These are phyloP conservation scores for Haplosporangium sp. DNA, from an alignment of 371 early-diverging fungal genomes.

Conservation along the genomic window DNA sequence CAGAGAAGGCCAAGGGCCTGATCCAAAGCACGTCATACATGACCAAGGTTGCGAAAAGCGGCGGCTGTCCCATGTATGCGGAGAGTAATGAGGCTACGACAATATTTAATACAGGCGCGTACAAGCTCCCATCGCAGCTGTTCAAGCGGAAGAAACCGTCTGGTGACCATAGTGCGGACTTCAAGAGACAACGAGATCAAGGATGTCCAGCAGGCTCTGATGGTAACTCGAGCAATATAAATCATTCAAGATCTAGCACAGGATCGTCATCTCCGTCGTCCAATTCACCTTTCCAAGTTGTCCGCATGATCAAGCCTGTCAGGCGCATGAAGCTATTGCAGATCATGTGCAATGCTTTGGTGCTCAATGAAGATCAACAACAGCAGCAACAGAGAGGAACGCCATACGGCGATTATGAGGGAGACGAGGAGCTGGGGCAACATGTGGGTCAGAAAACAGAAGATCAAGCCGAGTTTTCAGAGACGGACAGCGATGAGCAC, in stretches of 20 bases:
- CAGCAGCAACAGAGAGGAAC: slow-evolving; percentile 5
- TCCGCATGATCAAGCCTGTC: slow-evolving; percentile 64
- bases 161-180: not conserved
- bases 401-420: too few relatives aligned
- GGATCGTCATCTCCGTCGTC: too few relatives aligned
- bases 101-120: too few relatives aligned
- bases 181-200: too few relatives aligned
- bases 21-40: slow-evolving; percentile 26
- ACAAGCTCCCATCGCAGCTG: slow-evolving; percentile 21
- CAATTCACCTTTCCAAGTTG: slow-evolving; percentile 41
- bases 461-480: not conserved
- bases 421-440: slow-evolving; percentile 6
- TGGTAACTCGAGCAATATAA: too few relatives aligned
- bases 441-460: not conserved
- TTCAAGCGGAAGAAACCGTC: slow-evolving; percentile 27
- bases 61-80: too few relatives aligned
- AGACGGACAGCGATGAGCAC: too few relatives aligned
- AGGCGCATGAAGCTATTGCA: slow-evolving; percentile 62
- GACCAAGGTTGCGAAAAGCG: slow-evolving; percentile 20
- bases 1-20: slow-evolving; percentile 26
- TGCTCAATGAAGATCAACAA: slow-evolving; percentile 6
- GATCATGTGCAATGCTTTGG: slow-evolving; percentile 42
- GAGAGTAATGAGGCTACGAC: too few relatives aligned
- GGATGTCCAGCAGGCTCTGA: too few relatives aligned
- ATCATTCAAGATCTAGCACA: too few relatives aligned